A percentile compares a stretch with the other conserved stretches of the same genome.
Evolutionary conservation across 768 basidiomycete species (phyloP).

Genomic region (Hygrophorus pudorinus): DNA sequence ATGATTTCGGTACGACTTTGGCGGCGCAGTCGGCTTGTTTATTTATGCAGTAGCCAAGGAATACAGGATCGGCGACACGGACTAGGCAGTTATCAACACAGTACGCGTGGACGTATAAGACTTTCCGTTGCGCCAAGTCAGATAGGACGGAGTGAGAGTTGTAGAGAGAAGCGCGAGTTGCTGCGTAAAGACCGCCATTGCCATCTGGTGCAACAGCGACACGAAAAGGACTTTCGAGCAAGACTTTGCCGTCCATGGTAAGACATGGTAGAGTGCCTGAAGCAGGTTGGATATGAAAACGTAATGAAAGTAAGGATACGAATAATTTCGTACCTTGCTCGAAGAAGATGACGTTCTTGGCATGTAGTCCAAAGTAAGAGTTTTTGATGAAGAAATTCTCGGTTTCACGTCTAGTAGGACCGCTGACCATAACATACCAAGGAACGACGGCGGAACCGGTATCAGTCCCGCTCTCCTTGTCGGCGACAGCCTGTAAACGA

Average conservation of each 20-base stretch:
- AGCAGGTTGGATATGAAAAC: not conserved
- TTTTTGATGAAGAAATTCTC: constrained; percentile 75
- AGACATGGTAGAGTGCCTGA: constrained; percentile 92
- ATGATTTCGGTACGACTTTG: constrained; percentile 89
- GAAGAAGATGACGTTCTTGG: constrained; percentile 82
- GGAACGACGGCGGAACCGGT: constrained; percentile 64
- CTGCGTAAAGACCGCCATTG: constrained; percentile 95
- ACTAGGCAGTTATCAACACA: constrained; percentile 99
- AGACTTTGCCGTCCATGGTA: constrained; percentile 85
- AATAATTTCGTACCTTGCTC: constrained; percentile 88
- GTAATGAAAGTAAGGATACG: constrained; percentile 1
- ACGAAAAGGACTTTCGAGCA: constrained; percentile 68
- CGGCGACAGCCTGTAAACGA: constrained; percentile 71
- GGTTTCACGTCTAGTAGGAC: constrained; percentile 84
- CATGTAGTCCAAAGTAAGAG: constrained; percentile 71
- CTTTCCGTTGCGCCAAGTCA: constrained; percentile 64
- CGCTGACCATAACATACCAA: constrained; percentile 99
- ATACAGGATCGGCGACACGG: constrained; percentile 92
- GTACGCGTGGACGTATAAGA: constrained; percentile 90
- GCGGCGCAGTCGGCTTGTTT: constrained; percentile 88
- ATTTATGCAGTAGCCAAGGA: constrained; percentile 88
- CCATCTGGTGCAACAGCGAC: constrained; percentile 97
- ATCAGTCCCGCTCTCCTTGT: constrained; percentile 39
- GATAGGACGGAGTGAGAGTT: constrained; percentile 68
- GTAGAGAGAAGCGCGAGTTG: constrained; percentile 57